Evolutionary conservation across 2,329 filamentous ascomycete species (phyloP).

Genomic region (Monilinia fructicola): DNA sequence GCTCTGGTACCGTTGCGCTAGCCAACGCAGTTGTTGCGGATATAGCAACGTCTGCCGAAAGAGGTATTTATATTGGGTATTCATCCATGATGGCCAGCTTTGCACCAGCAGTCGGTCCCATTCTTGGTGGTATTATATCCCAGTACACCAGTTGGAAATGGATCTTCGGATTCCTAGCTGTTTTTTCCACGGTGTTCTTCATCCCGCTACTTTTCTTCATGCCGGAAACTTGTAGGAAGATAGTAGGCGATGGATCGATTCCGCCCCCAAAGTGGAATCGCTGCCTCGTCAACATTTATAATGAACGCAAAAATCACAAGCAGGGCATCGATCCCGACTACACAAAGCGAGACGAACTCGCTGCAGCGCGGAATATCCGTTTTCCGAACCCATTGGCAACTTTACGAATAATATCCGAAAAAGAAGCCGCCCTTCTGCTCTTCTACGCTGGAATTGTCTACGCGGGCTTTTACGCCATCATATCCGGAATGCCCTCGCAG

Average conservation of each 20-base stretch:
- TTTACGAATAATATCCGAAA: conserved; percentile 46
- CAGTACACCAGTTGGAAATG: conserved; percentile 34
- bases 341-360: conserved; percentile 27
- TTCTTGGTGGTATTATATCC: conserved; percentile 33
- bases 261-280: conserved; percentile 56
- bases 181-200: conserved; percentile 29
- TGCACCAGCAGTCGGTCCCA: conserved; percentile 37
- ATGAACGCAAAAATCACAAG: conserved; percentile 27
- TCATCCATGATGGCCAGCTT: conserved; percentile 57
- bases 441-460: conserved; percentile 52
- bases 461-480: conserved; percentile 52
- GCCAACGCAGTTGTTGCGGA: conserved; percentile 61
- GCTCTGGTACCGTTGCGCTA: conserved; percentile 58
- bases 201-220: conserved; percentile 41
- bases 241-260: conserved; percentile 57
- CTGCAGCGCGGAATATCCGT: conserved; percentile 33
- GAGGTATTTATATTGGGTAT: conserved; percentile 64
- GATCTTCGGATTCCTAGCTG: conserved; percentile 53
- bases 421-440: conserved; percentile 44
- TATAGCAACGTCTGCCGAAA: conserved; percentile 59
- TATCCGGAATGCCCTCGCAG: conserved; percentile 51
- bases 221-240: conserved; percentile 52
- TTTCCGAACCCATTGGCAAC: conserved; percentile 46
- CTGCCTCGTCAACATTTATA: conserved; percentile 45
- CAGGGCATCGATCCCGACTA: conserved; percentile 27